Evolutionary conservation across 257 asterid genomes (phyloP).

Genomic region (Lycium ferocissimum): DNA sequence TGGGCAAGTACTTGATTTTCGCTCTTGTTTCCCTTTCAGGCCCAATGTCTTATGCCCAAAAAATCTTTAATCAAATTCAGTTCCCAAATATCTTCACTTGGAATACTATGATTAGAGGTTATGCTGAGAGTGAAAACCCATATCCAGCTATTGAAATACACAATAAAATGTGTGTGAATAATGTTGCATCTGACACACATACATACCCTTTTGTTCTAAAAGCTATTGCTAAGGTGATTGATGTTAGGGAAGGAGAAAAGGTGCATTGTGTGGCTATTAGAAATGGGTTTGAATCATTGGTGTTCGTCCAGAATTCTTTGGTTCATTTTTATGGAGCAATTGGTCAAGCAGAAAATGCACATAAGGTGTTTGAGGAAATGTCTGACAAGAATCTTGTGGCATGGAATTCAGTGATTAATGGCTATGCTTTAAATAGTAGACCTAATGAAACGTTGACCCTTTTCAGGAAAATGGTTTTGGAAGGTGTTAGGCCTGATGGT

Average conservation of each 20-base stretch:
- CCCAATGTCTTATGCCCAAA: conserved; percentile 70
- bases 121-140: conserved; percentile 81
- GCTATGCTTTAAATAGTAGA: conserved; percentile 65
- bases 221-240: conserved; percentile 65
- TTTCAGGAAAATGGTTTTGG: conserved; percentile 53
- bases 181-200: conserved; percentile 62
- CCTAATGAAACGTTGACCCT: conserved; percentile 70
- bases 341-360: conserved; percentile 66
- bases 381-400: conserved; percentile 69
- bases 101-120: conserved; percentile 85
- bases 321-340: conserved; percentile 75
- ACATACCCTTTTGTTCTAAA: conserved; percentile 82
- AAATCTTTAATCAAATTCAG: conserved; percentile 59
- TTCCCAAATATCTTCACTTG: conserved; percentile 73
- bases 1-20: conserved; percentile 76
- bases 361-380: conserved; percentile 64
- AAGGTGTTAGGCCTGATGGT: conserved; percentile 71
- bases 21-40: conserved; percentile 59
- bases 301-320: conserved; percentile 79
- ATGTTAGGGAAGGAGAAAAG: conserved; percentile 69
- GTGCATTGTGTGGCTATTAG: conserved; percentile 62
- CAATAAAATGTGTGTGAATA: conserved; percentile 44
- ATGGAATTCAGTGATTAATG: conserved; percentile 78
- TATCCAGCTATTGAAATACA: conserved; percentile 62
- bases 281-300: conserved; percentile 74